Conservation (phyloP, 441 rosid species). For the Pelargonium australe region DNA sequence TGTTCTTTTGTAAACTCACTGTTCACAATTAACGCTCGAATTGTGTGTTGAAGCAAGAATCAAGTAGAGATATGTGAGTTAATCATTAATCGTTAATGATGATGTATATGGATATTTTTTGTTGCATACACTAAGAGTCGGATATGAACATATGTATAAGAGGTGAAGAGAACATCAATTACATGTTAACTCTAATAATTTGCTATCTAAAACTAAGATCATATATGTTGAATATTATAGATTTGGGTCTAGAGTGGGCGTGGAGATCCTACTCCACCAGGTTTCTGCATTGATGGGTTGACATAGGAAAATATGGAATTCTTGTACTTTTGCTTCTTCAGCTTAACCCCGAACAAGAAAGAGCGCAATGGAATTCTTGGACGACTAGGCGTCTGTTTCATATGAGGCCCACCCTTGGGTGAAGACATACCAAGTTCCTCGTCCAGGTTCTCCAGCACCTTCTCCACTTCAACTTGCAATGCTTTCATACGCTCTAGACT, state of each 20-base stretch:
- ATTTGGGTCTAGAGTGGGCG: background rate
- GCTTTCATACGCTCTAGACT: slow-evolving; percentile 44
- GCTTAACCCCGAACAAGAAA: slow-evolving; percentile 77
- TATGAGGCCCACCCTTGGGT: slow-evolving; percentile 21
- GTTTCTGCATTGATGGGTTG: slow-evolving; percentile 44
- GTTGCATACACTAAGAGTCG: no score
- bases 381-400: slow-evolving; percentile 27
- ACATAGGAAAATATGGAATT: slow-evolving; percentile 56
- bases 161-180: no score
- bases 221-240: background rate
- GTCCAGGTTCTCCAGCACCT: slow-evolving; percentile 39
- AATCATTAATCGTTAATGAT: no score
- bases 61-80: no score
- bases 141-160: no score
- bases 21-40: no score
- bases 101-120: no score
- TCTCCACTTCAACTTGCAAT: slow-evolving; percentile 49
- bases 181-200: no score
- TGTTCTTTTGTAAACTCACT: no score
- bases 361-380: slow-evolving; percentile 63
- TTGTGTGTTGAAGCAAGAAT: no score
- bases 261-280: background rate
- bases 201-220: background rate
- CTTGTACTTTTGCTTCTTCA: slow-evolving; percentile 44
- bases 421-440: slow-evolving; percentile 42